A percentile compares a stretch with the other conserved stretches of the same genome.
Evolutionary conservation across 192 early-diverging fungal genomes (phyloP).

Genomic region (Phlyctochytrium bullatum): DNA sequence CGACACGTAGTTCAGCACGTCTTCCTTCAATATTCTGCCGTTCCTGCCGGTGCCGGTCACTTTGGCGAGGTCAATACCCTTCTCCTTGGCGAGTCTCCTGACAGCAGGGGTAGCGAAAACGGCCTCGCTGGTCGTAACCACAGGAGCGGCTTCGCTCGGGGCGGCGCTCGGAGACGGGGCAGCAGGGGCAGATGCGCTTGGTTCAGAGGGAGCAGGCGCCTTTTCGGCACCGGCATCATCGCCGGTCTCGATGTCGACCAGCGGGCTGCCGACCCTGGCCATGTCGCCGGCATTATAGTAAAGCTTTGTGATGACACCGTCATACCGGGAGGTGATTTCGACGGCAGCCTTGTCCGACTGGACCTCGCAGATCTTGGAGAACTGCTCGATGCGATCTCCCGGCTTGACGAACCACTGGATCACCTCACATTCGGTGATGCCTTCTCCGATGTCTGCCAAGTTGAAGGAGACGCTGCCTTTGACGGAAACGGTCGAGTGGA

Average conservation of each 20-base stretch:
- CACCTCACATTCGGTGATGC: slow-evolving; percentile 96
- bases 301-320: slow-evolving; percentile 78
- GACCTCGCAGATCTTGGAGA: slow-evolving; percentile 94
- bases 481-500: slow-evolving; percentile 14
- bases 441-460: slow-evolving; percentile 97
- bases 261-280: slow-evolving; percentile 85
- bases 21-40: slow-evolving; percentile 90
- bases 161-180: not conserved
- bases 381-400: slow-evolving; percentile 85
- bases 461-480: slow-evolving; percentile 61
- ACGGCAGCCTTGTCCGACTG: slow-evolving; percentile 99
- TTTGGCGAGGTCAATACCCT: slow-evolving; percentile 67
- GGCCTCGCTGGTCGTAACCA: slow-evolving; percentile 90
- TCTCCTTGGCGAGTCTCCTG: slow-evolving; percentile 76
- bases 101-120: slow-evolving; percentile 90
- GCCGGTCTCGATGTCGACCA: slow-evolving; percentile 79
- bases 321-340: slow-evolving; percentile 94
- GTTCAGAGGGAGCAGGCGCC: slow-evolving; percentile 6
- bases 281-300: slow-evolving; percentile 84
- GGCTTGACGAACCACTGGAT: slow-evolving; percentile 98
- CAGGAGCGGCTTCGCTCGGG: slow-evolving; percentile 47
- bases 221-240: slow-evolving; percentile 20
- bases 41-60: slow-evolving; percentile 80
- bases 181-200: not conserved
- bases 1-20: slow-evolving; percentile 66